Evolutionary conservation across 78 protist genomes (phyloP), one percentile per base, ranked within the genome.

Genomic region (Protostelium mycophagum): DNA sequence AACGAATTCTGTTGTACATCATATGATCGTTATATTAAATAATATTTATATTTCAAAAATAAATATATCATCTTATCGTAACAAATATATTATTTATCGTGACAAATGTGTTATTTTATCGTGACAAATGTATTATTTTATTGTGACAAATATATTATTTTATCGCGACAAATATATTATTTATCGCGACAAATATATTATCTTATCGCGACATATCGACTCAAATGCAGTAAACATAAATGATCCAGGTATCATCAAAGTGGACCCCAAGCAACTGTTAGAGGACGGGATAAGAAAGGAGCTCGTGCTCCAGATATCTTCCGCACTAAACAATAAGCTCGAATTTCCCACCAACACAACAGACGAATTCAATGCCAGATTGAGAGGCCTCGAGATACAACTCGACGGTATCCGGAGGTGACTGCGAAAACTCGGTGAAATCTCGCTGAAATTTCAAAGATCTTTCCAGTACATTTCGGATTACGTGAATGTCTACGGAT

Each of bases 201-300:
- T n/a, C n/a, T n/a, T n/a, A n/a, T n/a, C n/a, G n/a, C n/a, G n/a
- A n/a, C n/a, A n/a, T n/a, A n/a, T n/a, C n/a, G n/a, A n/a, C n/a
- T n/a, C n/a, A n/a, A n/a, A n/a, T n/a, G n/a, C n/a, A n/a, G n/a
- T 37, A 96, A 35, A 98, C 98, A n/a, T n/a, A n/a, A n/a, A n/a
- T n/a, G n/a, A n/a, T n/a, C n/a, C n/a, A n/a, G n/a, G n/a, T n/a
- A 90, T 98, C 37, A 91, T 98, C 51, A 37, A 93, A 63, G 94
- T 97, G 0, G 96, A 96, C 87, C 98, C 98, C 28, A 94, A 93
- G 63, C 90, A 91, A 87, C 86, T 96, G n/a, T 87, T 98, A 0
- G 98, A 98, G 89, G 99, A 98, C 38, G 99, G 99, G 85, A 95
- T 99, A 85, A 94, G 99, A 35, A 95, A 94, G 88, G 99, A 98